phyloP scores from a whole-genome alignment of 1,284 basidiomycete genomes.

The Irpex rosettiformis region DNA sequence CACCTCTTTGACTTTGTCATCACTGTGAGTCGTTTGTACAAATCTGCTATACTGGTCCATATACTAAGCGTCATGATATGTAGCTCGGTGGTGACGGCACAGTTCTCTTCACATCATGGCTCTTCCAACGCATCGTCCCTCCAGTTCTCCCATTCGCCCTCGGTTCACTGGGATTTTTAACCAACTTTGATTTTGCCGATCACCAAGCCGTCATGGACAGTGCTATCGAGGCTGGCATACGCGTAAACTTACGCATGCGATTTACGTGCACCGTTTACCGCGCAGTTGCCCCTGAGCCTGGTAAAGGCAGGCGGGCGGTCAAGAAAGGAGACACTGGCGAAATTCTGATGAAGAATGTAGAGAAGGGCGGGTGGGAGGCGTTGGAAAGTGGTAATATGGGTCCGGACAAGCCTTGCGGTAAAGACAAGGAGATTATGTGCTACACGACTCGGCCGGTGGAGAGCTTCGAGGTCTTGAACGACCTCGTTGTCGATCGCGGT shows the following conservation, averaged over 20 bases:
- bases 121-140: conserved; percentile 97
- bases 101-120: conserved; percentile 98
- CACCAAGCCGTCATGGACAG: conserved; percentile 87
- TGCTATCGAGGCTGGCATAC: conserved; percentile 90
- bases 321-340: conserved; percentile 91
- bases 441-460: conserved; percentile 94
- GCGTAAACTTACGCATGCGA: conserved; percentile 97
- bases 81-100: conserved; percentile 98
- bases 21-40: conserved; percentile 59
- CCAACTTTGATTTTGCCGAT: conserved; percentile 94
- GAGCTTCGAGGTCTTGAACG: conserved; percentile 97
- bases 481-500: conserved; percentile 96
- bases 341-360: conserved; percentile 90
- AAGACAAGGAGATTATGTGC: conserved; percentile 98
- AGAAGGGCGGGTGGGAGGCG: conserved; percentile 90
- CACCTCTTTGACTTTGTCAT: conserved; percentile 98
- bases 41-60: conserved; percentile 11
- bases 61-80: conserved; percentile 9
- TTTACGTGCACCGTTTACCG: conserved; percentile 99
- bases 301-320: conserved; percentile 73
- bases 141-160: conserved; percentile 97
- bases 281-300: conserved; percentile 68
- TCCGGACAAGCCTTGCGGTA: conserved; percentile 45
- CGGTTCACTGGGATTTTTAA: conserved; percentile 98
- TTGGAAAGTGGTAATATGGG: conserved; percentile 73